Percentiles rank a stretch among this genome's conserved stretches.
phyloP scores from a whole-genome alignment of 2,329 filamentous ascomycete species.

The Botrytis squamosa region DNA sequence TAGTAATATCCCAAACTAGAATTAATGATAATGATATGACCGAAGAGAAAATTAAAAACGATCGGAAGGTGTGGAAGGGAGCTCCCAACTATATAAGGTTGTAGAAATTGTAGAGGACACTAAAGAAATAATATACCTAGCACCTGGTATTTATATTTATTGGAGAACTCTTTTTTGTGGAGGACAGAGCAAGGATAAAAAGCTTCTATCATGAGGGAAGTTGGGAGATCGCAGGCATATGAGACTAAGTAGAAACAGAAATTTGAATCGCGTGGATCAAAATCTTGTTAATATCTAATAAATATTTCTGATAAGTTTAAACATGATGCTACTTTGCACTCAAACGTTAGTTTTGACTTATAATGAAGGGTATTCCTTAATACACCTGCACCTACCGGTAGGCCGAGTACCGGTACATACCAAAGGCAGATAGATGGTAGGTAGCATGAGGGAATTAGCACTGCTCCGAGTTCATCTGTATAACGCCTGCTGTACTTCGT shows the following conservation, averaged over 20 bases:
- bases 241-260: not conserved
- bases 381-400: not conserved
- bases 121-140: slow-evolving; percentile 3
- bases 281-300: not conserved
- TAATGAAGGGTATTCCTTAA: not conserved
- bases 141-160: not conserved
- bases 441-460: too few species aligned
- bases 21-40: not conserved
- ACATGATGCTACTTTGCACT: not conserved
- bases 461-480: not conserved
- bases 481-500: not conserved
- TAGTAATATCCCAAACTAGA: not conserved
- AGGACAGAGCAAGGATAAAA: slow-evolving; percentile 9
- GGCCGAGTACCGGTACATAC: not conserved
- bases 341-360: not conserved
- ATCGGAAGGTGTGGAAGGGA: not conserved
- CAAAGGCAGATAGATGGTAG: not conserved
- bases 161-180: not conserved
- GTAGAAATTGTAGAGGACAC: slow-evolving; percentile 3
- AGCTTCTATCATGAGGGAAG: not conserved
- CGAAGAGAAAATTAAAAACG: not conserved
- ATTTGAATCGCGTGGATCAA: not conserved
- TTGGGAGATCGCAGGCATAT: not conserved
- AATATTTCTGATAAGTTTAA: not conserved
- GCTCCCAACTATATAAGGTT: slow-evolving; percentile 5